phyloP scores from a whole-genome alignment of 78 protist species.

The Chrysochromulina parva region DNA sequence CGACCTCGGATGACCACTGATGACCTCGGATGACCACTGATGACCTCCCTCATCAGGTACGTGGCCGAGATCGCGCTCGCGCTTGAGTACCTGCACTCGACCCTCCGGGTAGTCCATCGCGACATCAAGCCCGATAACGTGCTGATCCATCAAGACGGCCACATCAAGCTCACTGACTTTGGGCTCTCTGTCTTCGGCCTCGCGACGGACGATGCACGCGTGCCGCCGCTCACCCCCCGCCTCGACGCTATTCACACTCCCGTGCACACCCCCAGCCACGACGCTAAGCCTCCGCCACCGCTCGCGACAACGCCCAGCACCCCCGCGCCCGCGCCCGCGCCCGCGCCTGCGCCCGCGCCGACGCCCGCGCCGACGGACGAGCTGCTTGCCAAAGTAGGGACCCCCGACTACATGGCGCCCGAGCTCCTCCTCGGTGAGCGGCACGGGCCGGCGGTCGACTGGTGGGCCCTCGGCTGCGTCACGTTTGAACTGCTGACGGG shows the following conservation, averaged over 20 bases:
- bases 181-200: conserved; percentile 83
- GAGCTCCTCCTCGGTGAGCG: conserved; percentile 86
- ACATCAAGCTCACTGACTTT: conserved; percentile 92
- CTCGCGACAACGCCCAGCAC: not conserved
- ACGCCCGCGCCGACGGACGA: not conserved
- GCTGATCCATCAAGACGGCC: conserved; percentile 79
- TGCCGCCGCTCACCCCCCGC: not conserved
- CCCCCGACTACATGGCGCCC: conserved; percentile 96
- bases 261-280: not conserved
- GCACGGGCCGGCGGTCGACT: conserved; percentile 87
- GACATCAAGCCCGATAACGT: conserved; percentile 90
- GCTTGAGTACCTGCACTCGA: conserved; percentile 72
- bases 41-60: too few species aligned
- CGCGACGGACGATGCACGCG: not conserved
- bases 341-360: not conserved
- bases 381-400: conserved; percentile 64
- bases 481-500: conserved; percentile 83
- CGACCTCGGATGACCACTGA: too few species aligned
- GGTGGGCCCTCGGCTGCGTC: conserved; percentile 94
- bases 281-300: too few species aligned
- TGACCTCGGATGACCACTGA: too few species aligned
- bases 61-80: conserved; percentile 82
- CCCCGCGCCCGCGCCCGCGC: not conserved
- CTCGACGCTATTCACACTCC: not conserved
- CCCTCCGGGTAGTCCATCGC: conserved; percentile 64